These are phyloP conservation scores for Malus hybrid DNA, from an alignment of 331 rosid genomes.

Conservation along the genomic window DNA sequence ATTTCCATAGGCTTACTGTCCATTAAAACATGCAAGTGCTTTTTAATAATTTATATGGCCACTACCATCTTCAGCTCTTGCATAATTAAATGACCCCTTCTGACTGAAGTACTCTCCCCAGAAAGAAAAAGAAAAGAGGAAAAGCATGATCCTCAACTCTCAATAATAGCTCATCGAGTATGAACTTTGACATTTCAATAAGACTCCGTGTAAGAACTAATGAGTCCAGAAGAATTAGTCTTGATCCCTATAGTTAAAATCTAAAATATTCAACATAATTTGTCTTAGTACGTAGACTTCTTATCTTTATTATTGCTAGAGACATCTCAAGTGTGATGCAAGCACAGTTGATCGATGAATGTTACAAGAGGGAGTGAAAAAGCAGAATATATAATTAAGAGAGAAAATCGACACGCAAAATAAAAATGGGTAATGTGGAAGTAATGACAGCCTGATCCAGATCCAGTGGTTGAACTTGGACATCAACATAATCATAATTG, in stretches of 20 bases:
- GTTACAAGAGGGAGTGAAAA: neutral
- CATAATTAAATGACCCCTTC: constrained; percentile 23
- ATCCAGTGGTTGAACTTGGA: no score
- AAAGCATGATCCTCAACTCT: constrained; percentile 13
- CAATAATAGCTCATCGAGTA: constrained; percentile 2
- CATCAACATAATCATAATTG: no score
- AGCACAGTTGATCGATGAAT: neutral
- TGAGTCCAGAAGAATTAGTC: neutral
- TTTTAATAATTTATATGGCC: constrained; percentile 14
- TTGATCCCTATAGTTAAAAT: neutral
- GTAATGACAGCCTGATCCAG: no score
- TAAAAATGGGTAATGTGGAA: neutral
- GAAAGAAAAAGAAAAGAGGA: neutral
- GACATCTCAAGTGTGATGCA: neutral
- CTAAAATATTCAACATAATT: neutral
- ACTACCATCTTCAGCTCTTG: constrained; percentile 28
- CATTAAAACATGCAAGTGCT: constrained; percentile 19
- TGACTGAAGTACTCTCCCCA: constrained; percentile 16
- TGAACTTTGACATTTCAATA: neutral
- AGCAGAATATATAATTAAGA: neutral
- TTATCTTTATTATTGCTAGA: neutral
- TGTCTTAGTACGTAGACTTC: neutral
- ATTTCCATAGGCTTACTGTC: constrained; percentile 11
- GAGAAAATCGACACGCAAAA: neutral
- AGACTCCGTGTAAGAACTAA: neutral